Conservation (phyloP, 2,329 filamentous ascomycete species). For the Phialemonium atrogriseum region DNA sequence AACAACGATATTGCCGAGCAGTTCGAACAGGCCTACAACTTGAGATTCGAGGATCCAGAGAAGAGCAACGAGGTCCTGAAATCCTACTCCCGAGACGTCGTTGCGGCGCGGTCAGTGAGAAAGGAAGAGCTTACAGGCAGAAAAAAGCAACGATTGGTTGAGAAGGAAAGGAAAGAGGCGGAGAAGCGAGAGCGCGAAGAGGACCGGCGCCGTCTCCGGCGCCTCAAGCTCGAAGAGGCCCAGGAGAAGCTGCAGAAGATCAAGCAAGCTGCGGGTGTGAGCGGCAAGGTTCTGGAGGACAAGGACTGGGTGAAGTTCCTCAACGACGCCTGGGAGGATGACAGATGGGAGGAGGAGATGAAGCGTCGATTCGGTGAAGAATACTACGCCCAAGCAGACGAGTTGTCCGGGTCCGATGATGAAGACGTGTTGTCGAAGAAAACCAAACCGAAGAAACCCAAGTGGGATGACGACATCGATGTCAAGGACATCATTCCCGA, state of each 20-base stretch:
- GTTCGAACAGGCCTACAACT: conserved; percentile 89
- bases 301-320: conserved; percentile 81
- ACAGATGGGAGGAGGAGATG: conserved; percentile 89
- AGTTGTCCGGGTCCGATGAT: conserved; percentile 42
- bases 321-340: conserved; percentile 81
- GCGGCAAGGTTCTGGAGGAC: conserved; percentile 56
- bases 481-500: conserved; percentile 88
- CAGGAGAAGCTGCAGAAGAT: conserved; percentile 82
- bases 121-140: conserved; percentile 72
- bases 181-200: conserved; percentile 68
- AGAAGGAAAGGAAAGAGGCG: conserved; percentile 68
- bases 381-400: conserved; percentile 72
- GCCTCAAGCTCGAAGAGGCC: conserved; percentile 84
- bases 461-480: conserved; percentile 95
- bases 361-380: conserved; percentile 76
- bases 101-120: conserved; percentile 73
- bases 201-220: conserved; percentile 76
- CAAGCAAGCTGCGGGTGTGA: conserved; percentile 77
- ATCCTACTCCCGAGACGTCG: conserved; percentile 82
- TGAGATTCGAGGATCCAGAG: conserved; percentile 87
- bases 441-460: conserved; percentile 68
- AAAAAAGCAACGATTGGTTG: conserved; percentile 69
- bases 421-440: conserved; percentile 48
- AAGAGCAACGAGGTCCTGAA: conserved; percentile 82
- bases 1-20: conserved; percentile 68